Evolutionary conservation across 2,329 filamentous ascomycete genomes (phyloP).

Genomic region (Myriosclerotinia scirpicola): DNA sequence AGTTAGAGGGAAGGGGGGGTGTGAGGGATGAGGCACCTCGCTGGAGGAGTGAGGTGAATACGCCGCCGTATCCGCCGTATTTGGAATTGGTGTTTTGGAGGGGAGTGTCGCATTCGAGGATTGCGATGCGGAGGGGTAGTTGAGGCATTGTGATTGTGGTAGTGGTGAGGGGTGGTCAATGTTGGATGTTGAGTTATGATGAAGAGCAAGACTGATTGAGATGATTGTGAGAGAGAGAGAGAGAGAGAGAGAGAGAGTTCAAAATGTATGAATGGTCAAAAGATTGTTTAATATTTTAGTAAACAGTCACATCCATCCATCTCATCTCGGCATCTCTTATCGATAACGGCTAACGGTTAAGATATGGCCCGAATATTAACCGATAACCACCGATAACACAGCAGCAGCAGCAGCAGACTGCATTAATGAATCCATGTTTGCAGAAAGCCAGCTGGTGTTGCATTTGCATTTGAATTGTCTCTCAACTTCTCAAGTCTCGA

Average conservation of each 20-base stretch:
- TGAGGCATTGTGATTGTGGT: constrained; percentile 24
- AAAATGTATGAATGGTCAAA: neutral
- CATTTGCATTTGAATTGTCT: no score
- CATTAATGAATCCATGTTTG: neutral
- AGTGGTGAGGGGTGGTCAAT: neutral
- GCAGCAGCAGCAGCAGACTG: no score
- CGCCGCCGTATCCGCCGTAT: constrained; percentile 71
- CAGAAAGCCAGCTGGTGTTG: neutral
- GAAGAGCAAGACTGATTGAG: no score
- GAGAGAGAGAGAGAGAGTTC: no score
- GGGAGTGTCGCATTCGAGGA: constrained; percentile 86
- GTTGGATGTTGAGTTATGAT: no score
- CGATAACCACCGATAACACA: neutral
- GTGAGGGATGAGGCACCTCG: constrained; percentile 52
- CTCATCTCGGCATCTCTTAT: no score
- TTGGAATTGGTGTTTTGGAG: constrained; percentile 60
- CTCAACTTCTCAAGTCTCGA: no score
- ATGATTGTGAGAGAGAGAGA: no score
- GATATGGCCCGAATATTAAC: neutral
- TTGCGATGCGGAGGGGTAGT: constrained; percentile 55
- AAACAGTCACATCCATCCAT: no score
- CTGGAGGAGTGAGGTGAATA: constrained; percentile 63
- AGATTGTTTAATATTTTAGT: no score
- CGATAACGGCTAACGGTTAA: neutral
- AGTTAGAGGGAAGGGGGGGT: constrained; percentile 44